A percentile compares a stretch with the other conserved stretches of the same genome.
Conservation (phyloP, 495 filamentous ascomycete genomes). For the Hypoxylon perforatum region DNA sequence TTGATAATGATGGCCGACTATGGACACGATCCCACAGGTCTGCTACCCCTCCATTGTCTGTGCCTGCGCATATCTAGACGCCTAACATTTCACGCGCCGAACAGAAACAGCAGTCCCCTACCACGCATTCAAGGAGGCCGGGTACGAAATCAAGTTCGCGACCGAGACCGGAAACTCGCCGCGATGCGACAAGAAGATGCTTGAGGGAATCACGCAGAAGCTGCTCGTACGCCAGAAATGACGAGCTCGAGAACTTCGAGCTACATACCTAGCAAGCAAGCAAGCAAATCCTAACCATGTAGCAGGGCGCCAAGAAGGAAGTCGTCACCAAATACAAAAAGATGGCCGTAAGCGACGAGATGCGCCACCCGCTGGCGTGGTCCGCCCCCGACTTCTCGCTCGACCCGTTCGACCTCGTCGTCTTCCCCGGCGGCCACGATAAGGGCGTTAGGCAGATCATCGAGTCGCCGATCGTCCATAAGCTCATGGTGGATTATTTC, state of each 20-base stretch:
- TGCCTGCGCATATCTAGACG: neutral
- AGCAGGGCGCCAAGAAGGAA: slow-evolving; percentile 59
- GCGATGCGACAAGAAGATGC: slow-evolving; percentile 63
- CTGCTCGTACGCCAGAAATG: slow-evolving; percentile 56
- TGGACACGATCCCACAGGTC: slow-evolving; percentile 67
- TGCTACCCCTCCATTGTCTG: neutral
- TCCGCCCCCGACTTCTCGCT: slow-evolving; percentile 58
- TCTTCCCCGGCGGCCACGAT: slow-evolving; percentile 66
- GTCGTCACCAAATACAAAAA: slow-evolving; percentile 54
- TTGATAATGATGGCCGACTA: slow-evolving; percentile 66
- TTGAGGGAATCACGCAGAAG: slow-evolving; percentile 63
- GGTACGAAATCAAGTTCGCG: slow-evolving; percentile 62
- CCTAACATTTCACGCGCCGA: neutral
- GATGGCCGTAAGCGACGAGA: slow-evolving; percentile 58
- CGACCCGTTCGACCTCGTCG: slow-evolving; percentile 58
- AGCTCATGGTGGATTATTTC: slow-evolving; percentile 59
- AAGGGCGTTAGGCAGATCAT: slow-evolving; percentile 64
- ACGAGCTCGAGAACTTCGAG: slow-evolving; percentile 6
- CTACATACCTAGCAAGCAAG: no score
- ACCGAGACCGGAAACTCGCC: slow-evolving; percentile 62
- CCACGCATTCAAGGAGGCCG: slow-evolving; percentile 60
- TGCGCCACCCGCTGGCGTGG: slow-evolving; percentile 58
- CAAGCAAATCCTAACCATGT: slow-evolving; percentile 23
- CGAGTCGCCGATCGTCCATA: slow-evolving; percentile 61
- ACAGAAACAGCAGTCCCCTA: slow-evolving; percentile 65